phyloP scores from a whole-genome alignment of 106 monocot genomes.

The Amphibolis antarctica region DNA sequence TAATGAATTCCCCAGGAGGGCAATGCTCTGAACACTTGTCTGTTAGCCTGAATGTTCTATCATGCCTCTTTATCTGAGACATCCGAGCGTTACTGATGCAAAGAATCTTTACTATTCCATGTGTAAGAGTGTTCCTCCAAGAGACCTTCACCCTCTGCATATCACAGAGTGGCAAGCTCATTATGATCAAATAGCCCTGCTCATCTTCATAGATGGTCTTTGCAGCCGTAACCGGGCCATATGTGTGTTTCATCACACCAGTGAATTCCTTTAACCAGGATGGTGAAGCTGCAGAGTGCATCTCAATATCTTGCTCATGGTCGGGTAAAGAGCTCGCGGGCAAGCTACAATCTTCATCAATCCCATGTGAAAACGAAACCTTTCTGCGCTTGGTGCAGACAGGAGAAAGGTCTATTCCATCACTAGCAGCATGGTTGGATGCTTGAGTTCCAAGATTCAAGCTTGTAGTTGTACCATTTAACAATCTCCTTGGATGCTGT shows the following conservation, averaged over 20 bases:
- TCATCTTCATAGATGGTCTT: slow-evolving; percentile 32
- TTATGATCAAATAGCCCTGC: slow-evolving; percentile 20
- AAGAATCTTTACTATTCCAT: slow-evolving; percentile 28
- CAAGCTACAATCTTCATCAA: slow-evolving; percentile 20
- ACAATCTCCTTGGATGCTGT: neutral
- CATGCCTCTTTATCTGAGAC: slow-evolving; percentile 23
- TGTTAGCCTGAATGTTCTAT: slow-evolving; percentile 27
- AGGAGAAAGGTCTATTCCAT: slow-evolving; percentile 17
- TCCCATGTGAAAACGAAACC: slow-evolving; percentile 9
- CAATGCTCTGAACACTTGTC: slow-evolving; percentile 23
- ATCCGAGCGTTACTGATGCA: slow-evolving; percentile 21
- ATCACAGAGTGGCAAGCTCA: slow-evolving; percentile 24
- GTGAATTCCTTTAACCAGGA: slow-evolving; percentile 24
- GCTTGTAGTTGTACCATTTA: slow-evolving; percentile 4
- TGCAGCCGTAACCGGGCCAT: slow-evolving; percentile 27
- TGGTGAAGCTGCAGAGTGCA: slow-evolving; percentile 13
- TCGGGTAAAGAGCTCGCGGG: neutral
- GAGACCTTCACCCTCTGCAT: slow-evolving; percentile 27
- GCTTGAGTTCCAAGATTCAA: slow-evolving; percentile 18
- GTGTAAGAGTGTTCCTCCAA: slow-evolving; percentile 25
- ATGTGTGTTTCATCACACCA: slow-evolving; percentile 21
- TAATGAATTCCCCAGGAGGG: slow-evolving; percentile 23
- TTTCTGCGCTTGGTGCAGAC: slow-evolving; percentile 15
- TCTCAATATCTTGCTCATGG: slow-evolving; percentile 6
- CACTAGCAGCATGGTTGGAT: slow-evolving; percentile 1